These are phyloP conservation scores for Zelopaecilomyces penicillatus DNA, from an alignment of 2,329 filamentous ascomycete genomes.

Conservation along the genomic window DNA sequence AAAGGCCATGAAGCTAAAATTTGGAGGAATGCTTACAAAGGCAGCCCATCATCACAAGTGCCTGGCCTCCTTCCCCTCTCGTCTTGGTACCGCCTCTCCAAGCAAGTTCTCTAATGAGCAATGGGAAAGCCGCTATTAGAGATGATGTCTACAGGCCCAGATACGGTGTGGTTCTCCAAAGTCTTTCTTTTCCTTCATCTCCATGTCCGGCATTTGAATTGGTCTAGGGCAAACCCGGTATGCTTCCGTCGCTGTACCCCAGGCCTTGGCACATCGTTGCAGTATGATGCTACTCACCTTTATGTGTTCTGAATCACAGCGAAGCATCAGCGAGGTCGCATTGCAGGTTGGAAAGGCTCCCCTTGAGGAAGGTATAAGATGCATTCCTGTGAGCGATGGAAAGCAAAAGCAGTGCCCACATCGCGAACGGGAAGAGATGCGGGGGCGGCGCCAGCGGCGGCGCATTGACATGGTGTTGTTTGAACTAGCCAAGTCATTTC, in stretches of 20 bases:
- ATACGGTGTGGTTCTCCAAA: background rate
- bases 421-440: too few relatives aligned
- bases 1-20: background rate
- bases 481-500: too few relatives aligned
- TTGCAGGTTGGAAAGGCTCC: slow-evolving; percentile 8
- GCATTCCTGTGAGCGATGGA: slow-evolving; percentile 1
- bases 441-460: too few relatives aligned
- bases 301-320: slow-evolving; percentile 6
- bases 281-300: slow-evolving; percentile 4
- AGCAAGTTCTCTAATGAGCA: background rate
- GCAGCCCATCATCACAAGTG: background rate
- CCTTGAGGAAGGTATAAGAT: slow-evolving; percentile 12
- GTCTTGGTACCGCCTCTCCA: slow-evolving; percentile 5
- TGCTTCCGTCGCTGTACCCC: slow-evolving; percentile 5
- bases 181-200: background rate
- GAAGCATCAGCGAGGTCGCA: slow-evolving; percentile 7
- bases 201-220: slow-evolving; percentile 4
- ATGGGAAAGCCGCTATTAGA: background rate
- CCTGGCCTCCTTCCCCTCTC: slow-evolving; percentile 8
- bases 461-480: too few relatives aligned
- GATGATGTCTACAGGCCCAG: too few relatives aligned
- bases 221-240: background rate
- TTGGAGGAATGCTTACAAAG: background rate
- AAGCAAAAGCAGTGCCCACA: background rate
- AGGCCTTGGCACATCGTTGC: slow-evolving; percentile 3